Conservation (phyloP, 495 filamentous ascomycete genomes). For the Talaromyces stipitatus region DNA sequence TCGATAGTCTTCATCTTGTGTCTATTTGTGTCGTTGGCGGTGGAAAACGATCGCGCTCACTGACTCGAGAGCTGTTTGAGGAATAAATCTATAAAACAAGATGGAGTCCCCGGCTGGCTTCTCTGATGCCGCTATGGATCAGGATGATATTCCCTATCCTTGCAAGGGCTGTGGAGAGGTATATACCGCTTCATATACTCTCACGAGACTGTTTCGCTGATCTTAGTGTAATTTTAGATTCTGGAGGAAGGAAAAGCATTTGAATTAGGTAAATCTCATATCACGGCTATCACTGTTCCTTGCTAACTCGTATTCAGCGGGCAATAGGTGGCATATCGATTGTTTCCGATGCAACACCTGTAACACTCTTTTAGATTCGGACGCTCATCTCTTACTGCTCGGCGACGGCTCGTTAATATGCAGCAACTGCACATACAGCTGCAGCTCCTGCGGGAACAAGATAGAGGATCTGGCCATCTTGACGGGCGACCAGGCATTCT, state of each 20-base stretch:
- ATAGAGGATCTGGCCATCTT: slow-evolving; percentile 98
- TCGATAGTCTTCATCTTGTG: background rate
- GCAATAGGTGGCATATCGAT: slow-evolving; percentile 98
- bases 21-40: background rate
- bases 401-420: slow-evolving; percentile 98
- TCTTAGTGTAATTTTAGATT: slow-evolving; percentile 49
- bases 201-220: slow-evolving; percentile 3
- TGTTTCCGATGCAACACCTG: slow-evolving; percentile 99
- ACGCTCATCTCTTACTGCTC: slow-evolving; percentile 93
- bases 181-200: slow-evolving; percentile 20
- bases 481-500: slow-evolving; percentile 98
- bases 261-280: slow-evolving; percentile 70
- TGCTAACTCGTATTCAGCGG: slow-evolving; percentile 49
- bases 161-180: slow-evolving; percentile 99
- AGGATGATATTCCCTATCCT: slow-evolving; percentile 79
- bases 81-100: slow-evolving; percentile 6
- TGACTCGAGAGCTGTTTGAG: background rate
- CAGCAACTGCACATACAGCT: slow-evolving; percentile 99
- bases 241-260: slow-evolving; percentile 98
- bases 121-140: slow-evolving; percentile 76
- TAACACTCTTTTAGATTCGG: slow-evolving; percentile 90
- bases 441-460: slow-evolving; percentile 93
- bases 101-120: slow-evolving; percentile 47
- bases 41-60: background rate
- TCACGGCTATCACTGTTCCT: background rate